Evolutionary conservation across 176 grass and related monocot species (phyloP).

Genomic region (Thinopyrum elongatum): DNA sequence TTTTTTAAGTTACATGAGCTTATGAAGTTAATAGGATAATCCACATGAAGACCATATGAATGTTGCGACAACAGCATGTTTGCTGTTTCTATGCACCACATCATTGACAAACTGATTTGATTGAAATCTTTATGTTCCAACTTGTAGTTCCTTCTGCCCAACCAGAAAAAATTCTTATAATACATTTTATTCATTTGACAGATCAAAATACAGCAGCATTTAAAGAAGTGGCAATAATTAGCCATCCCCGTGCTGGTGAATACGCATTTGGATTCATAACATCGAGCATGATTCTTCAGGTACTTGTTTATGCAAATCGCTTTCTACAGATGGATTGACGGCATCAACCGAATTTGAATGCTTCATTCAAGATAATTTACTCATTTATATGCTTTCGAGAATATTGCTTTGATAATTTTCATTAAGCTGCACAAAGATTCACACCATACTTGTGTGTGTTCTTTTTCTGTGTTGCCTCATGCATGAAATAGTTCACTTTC

Average conservation of each 20-base stretch:
- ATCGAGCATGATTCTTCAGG: constrained; percentile 88
- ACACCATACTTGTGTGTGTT: background rate
- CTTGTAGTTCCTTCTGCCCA: constrained; percentile 13
- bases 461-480: background rate
- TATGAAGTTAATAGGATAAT: background rate
- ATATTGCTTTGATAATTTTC: background rate
- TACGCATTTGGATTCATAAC: constrained; percentile 99
- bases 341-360: background rate
- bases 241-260: constrained; percentile 91
- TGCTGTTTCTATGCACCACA: constrained; percentile 1
- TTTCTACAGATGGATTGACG: constrained; percentile 1
- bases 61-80: background rate
- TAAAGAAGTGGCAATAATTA: constrained; percentile 97
- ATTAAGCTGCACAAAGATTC: background rate
- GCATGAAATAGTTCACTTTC: background rate
- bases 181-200: constrained; percentile 34
- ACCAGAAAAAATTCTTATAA: background rate
- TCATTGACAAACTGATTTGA: background rate
- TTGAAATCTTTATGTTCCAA: constrained; percentile 11
- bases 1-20: background rate
- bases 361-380: background rate
- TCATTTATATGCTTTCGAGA: background rate
- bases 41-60: background rate
- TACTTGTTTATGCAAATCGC: constrained; percentile 31
- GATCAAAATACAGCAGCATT: constrained; percentile 97